Percentiles rank a stretch among this genome's conserved stretches.
phyloP scores from a whole-genome alignment of 108 stramenopile genomes.

The Cyclotella sp. region DNA sequence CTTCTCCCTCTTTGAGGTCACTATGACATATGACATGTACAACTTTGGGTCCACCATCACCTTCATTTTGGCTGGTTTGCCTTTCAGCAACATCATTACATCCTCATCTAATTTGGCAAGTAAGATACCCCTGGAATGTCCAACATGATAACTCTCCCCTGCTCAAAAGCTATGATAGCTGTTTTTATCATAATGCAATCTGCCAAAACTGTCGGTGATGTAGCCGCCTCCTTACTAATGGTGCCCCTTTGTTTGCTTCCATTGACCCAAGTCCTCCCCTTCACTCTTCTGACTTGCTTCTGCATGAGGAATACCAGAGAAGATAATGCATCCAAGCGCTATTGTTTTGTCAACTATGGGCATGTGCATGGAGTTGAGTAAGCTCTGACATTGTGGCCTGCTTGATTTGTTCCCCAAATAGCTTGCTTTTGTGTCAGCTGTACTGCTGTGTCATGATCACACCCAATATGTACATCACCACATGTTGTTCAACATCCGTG shows the following conservation, averaged over 20 bases:
- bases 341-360: too few species aligned
- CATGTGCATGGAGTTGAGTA: too few species aligned
- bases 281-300: too few species aligned
- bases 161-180: slow-evolving; percentile 48
- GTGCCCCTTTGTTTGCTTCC: slow-evolving; percentile 48
- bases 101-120: slow-evolving; percentile 44
- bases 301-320: too few species aligned
- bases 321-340: too few species aligned
- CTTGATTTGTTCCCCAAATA: too few species aligned
- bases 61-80: slow-evolving; percentile 16
- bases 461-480: too few species aligned
- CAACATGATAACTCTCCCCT: slow-evolving; percentile 39
- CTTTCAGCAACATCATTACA: slow-evolving; percentile 21
- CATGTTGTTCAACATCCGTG: too few species aligned
- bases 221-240: slow-evolving; percentile 39
- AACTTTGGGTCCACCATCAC: neutral
- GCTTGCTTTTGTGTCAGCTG: too few species aligned
- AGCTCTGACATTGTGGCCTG: too few species aligned
- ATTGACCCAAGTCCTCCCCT: slow-evolving; percentile 30
- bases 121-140: slow-evolving; percentile 57
- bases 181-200: slow-evolving; percentile 40
- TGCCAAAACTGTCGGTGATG: slow-evolving; percentile 46
- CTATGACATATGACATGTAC: neutral
- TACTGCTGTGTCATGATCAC: too few species aligned
- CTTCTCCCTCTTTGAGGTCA: neutral